phyloP scores from a whole-genome alignment of 164 flowering plant species.

The Protea cynaroides region DNA sequence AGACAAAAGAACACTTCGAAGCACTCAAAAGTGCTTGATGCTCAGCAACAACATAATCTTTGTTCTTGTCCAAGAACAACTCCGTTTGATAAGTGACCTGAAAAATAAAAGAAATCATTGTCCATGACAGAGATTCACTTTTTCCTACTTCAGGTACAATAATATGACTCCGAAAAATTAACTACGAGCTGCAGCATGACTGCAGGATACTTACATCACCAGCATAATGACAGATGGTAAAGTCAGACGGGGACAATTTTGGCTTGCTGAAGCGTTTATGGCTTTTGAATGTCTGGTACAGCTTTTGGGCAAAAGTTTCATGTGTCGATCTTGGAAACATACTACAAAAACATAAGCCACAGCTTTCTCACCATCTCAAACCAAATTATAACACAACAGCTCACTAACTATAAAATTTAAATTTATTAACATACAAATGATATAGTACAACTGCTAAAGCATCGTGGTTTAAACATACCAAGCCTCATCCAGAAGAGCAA shows the following conservation, averaged over 20 bases:
- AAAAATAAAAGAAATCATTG: conserved; percentile 9
- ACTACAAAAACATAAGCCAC: conserved; percentile 39
- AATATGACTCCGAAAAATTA: no score
- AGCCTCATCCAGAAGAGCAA: conserved; percentile 97
- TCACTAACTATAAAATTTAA: background rate
- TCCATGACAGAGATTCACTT: background rate
- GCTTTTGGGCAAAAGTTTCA: conserved; percentile 95
- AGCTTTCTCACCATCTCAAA: conserved; percentile 16
- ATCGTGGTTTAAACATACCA: conserved; percentile 48
- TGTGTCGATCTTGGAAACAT: conserved; percentile 99
- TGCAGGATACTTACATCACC: conserved; percentile 73
- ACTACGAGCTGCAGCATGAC: background rate
- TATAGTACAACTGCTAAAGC: background rate
- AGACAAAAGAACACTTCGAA: conserved; percentile 74
- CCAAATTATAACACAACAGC: background rate
- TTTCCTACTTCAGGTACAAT: background rate
- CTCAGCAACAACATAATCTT: conserved; percentile 98
- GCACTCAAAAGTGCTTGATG: conserved; percentile 88
- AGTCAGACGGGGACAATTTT: conserved; percentile 83
- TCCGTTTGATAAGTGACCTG: conserved; percentile 98
- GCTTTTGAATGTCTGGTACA: conserved; percentile 80
- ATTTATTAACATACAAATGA: background rate
- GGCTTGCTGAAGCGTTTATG: conserved; percentile 95
- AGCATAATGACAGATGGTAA: conserved; percentile 94
- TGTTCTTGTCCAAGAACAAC: conserved; percentile 92